These are phyloP conservation scores for Anthoceros angustus DNA, from an alignment of 225 moss, liverwort and hornwort genomes.

Conservation along the genomic window DNA sequence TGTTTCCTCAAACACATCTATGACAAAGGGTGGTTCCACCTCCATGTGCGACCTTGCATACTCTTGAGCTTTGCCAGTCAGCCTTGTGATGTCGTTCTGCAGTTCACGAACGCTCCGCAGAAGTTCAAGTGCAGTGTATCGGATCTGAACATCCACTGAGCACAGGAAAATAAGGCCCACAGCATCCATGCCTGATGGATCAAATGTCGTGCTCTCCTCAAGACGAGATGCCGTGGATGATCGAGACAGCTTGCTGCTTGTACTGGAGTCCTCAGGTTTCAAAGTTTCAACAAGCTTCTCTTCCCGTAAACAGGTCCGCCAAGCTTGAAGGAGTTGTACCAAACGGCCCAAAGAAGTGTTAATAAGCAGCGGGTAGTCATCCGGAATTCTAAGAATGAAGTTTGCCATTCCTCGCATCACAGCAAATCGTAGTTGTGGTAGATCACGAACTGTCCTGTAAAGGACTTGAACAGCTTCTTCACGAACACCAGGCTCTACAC, in stretches of 20 bases:
- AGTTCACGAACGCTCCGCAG: slow-evolving; percentile 75
- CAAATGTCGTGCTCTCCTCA: slow-evolving; percentile 64
- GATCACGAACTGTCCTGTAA: slow-evolving; percentile 87
- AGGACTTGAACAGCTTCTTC: slow-evolving; percentile 99
- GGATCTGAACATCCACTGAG: slow-evolving; percentile 87
- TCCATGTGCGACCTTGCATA: slow-evolving; percentile 17
- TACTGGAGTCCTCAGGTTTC: not conserved
- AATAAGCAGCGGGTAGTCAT: slow-evolving; percentile 71
- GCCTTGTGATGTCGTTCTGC: slow-evolving; percentile 79
- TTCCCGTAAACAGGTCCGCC: slow-evolving; percentile 85
- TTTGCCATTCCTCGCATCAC: slow-evolving; percentile 99
- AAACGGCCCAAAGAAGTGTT: slow-evolving; percentile 88
- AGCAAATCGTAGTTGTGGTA: slow-evolving; percentile 81
- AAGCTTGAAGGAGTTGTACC: slow-evolving; percentile 84
- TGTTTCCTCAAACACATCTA: slow-evolving; percentile 98
- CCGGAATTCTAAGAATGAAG: slow-evolving; percentile 82
- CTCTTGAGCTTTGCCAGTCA: slow-evolving; percentile 40
- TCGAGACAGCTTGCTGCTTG: slow-evolving; percentile 15
- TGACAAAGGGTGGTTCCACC: slow-evolving; percentile 71
- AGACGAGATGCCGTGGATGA: slow-evolving; percentile 36
- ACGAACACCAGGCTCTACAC: slow-evolving; percentile 89
- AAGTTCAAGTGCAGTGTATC: slow-evolving; percentile 88
- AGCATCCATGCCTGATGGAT: slow-evolving; percentile 99
- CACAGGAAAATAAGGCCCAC: slow-evolving; percentile 98
- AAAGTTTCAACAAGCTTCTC: slow-evolving; percentile 28